Conservation (phyloP, 192 early-diverging fungal genomes). For the Backusella macrospora region DNA sequence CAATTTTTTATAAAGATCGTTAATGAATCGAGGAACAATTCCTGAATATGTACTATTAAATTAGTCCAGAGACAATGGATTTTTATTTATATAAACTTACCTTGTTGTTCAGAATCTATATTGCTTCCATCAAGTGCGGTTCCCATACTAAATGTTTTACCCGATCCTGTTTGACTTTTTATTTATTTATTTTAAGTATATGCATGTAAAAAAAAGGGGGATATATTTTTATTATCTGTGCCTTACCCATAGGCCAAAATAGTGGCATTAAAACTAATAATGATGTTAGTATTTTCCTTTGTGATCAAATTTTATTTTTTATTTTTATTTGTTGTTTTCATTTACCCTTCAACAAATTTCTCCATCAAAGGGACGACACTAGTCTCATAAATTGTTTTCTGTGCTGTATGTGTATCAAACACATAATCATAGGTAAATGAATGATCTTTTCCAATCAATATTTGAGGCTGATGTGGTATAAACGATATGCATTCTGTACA, state of each 20-base stretch:
- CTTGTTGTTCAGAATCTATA: constrained; percentile 18
- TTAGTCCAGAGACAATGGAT: constrained; percentile 29
- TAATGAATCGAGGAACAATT: constrained; percentile 71
- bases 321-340: constrained; percentile 42
- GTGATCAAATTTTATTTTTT: background rate
- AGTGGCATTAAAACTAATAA: constrained; percentile 83
- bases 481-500: constrained; percentile 61
- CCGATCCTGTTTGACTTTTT: constrained; percentile 81
- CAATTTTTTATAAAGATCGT: constrained; percentile 52
- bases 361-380: constrained; percentile 62
- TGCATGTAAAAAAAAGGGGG: constrained; percentile 76
- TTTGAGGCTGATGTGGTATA: constrained; percentile 61
- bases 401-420: constrained; percentile 55
- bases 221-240: background rate
- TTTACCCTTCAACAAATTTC: constrained; percentile 73
- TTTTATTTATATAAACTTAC: constrained; percentile 12
- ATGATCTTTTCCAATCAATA: constrained; percentile 61
- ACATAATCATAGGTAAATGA: constrained; percentile 74
- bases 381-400: constrained; percentile 60
- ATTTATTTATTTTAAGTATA: constrained; percentile 3
- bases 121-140: constrained; percentile 55
- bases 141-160: constrained; percentile 96
- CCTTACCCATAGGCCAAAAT: constrained; percentile 46
- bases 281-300: background rate
- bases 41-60: constrained; percentile 49